Evolutionary conservation across 441 rosid species (phyloP), one percentile per base, ranked within the genome.

Genomic region (Euphorbia celastroides): DNA sequence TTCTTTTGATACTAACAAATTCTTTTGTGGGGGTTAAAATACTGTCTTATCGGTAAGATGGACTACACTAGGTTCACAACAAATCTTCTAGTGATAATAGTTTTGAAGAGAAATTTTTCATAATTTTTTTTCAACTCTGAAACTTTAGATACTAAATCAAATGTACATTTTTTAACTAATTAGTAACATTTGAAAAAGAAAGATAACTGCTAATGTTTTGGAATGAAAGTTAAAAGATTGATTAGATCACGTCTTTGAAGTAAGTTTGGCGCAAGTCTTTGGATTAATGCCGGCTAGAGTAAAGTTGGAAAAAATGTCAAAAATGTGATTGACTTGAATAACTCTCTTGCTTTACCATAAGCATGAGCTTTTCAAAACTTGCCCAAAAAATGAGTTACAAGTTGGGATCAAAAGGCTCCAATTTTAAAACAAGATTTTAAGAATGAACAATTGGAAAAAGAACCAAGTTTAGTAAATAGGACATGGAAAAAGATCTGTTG

Each of bases 221-320:
- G 38, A 34, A 34, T 3, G 38, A 9, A 34, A 34, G 38, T 34
- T 34, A 4, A 34, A 34, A n/a, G 38, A 34, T 34, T 44, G n/a
- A 44, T 44, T 13, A 44, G n/a, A 44, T 44, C 2, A 44, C 50
- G 50, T 44, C 5, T 44, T 44, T 1, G 50, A 14, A n/a, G 50
- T 44, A 7, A 44, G n/a, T 7, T 7, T 14, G 1, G 50, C 2
- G 17, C 3, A 44, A 44, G 50, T 44, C 50, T 14, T 14, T 44
- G 50, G 50, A 44, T 19, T 51, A 51, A 51, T 12, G 56, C 56
- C 56, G 56, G 56, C 56, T 51, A 51, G 56, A 19, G 56, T 19
- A 51, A 51, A 51, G 56, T 19, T 25, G 25, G 8, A 2, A 11
- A 51, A 19, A 51, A 51, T 19, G 56, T 51, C 56, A 51, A 5